Percentiles rank a stretch among this genome's conserved stretches.
These are phyloP conservation scores for Trametes pubescens DNA, from an alignment of 1,284 basidiomycete genomes.

Conservation along the genomic window DNA sequence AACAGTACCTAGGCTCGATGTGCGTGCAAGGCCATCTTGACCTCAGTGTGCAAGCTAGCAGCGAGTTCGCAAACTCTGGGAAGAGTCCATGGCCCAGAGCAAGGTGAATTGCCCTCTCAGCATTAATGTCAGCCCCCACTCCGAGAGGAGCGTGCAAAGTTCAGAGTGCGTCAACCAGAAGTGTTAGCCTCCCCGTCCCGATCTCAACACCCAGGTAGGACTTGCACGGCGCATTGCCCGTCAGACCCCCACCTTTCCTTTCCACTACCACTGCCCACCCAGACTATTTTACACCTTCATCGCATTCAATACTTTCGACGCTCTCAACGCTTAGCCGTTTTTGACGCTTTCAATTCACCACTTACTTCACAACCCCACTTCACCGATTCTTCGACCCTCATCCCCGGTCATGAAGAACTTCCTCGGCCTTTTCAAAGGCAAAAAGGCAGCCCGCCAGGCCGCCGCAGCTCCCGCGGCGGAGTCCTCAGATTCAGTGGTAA, in stretches of 20 bases:
- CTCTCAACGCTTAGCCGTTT: background rate
- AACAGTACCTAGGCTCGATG: no score
- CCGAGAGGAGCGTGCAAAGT: no score
- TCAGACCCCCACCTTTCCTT: background rate
- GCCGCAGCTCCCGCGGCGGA: background rate
- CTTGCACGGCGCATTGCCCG: no score
- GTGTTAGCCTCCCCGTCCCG: background rate
- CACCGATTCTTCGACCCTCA: background rate
- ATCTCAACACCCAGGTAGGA: no score
- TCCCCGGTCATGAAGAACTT: constrained; percentile 14
- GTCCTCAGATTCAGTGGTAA: constrained; percentile 7
- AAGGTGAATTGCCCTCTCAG: no score
- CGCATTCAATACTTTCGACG: background rate
- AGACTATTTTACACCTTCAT: background rate
- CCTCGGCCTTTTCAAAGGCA: constrained; percentile 11
- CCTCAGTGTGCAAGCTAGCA: no score
- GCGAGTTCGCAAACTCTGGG: no score
- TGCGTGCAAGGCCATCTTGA: no score
- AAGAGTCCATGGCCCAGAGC: no score
- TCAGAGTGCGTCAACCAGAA: no score
- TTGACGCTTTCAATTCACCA: background rate
- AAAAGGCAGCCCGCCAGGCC: constrained; percentile 7
- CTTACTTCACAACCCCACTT: background rate
- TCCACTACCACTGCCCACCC: background rate
- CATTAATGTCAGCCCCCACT: no score